Percentiles rank a stretch among this genome's conserved stretches.
phyloP scores from a whole-genome alignment of 139 green algal species.

The Picochlorum sp. region DNA sequence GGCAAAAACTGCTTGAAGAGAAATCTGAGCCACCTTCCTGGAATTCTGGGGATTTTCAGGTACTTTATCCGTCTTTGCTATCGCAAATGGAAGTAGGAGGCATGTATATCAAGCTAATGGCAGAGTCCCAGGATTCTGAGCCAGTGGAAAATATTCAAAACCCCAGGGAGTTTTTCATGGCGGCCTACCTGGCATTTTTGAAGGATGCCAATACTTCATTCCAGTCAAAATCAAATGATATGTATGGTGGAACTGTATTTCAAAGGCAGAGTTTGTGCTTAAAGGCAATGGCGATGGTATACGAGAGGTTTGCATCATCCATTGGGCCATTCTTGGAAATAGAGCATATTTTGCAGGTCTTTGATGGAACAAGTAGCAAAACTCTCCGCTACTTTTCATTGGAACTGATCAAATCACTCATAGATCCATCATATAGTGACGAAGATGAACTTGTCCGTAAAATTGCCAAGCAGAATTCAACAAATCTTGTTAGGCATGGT shows the following conservation, averaged over 20 bases:
- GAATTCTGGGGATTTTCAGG: conserved; percentile 76
- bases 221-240: background rate
- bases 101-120: conserved; percentile 75
- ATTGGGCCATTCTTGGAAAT: conserved; percentile 70
- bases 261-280: conserved; percentile 42
- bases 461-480: conserved; percentile 44
- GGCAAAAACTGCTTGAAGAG: conserved; percentile 11
- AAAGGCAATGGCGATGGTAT: conserved; percentile 74
- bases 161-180: conserved; percentile 66
- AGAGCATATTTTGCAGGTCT: conserved; percentile 48
- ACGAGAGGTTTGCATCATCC: conserved; percentile 38
- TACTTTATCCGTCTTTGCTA: conserved; percentile 60
- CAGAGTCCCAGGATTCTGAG: conserved; percentile 53
- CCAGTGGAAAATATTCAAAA: conserved; percentile 52
- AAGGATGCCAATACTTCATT: conserved; percentile 42
- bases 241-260: background rate
- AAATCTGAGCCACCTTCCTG: conserved; percentile 26
- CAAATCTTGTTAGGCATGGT: conserved; percentile 46
- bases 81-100: conserved; percentile 69
- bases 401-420: conserved; percentile 60
- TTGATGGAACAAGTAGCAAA: conserved; percentile 50
- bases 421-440: conserved; percentile 9
- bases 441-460: background rate
- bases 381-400: conserved; percentile 61
- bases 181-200: conserved; percentile 70